A percentile compares a stretch with the other conserved stretches of the same genome.
Conservation (phyloP, 805 yeast genomes). For the Kodamaea lidongshanica region DNA sequence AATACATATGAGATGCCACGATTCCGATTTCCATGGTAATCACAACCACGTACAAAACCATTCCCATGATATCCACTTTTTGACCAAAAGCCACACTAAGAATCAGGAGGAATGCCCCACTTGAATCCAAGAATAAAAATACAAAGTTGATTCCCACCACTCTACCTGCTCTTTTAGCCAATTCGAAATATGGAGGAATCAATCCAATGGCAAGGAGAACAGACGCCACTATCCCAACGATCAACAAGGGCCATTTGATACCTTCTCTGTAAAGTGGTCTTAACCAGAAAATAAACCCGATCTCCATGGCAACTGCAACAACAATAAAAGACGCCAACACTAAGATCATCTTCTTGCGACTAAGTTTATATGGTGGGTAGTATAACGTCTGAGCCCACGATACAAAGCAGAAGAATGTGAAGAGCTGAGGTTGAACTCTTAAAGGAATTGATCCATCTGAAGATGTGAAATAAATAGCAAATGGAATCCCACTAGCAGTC, state of each 20-base stretch:
- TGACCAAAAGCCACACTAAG: constrained; percentile 49
- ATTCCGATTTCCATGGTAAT: constrained; percentile 75
- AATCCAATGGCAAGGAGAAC: constrained; percentile 70
- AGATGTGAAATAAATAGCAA: constrained; percentile 74
- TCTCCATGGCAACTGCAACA: constrained; percentile 53
- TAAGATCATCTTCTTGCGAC: constrained; percentile 28
- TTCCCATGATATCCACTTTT: constrained; percentile 72
- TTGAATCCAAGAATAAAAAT: constrained; percentile 66
- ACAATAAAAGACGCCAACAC: constrained; percentile 34
- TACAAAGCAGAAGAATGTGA: constrained; percentile 60
- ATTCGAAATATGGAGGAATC: constrained; percentile 83
- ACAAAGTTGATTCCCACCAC: constrained; percentile 87
- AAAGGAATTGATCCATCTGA: constrained; percentile 69
- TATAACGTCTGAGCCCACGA: constrained; percentile 58
- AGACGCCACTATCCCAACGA: constrained; percentile 78
- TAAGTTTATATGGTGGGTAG: constrained; percentile 60
- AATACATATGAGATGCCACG: constrained; percentile 58
- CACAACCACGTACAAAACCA: constrained; percentile 67
- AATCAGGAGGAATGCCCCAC: constrained; percentile 77
- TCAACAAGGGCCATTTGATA: constrained; percentile 70
- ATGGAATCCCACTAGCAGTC: constrained; percentile 71
- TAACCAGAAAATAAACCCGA: constrained; percentile 67
- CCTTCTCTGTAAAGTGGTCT: constrained; percentile 44
- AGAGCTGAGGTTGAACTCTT: constrained; percentile 82
- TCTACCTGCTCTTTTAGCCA: constrained; percentile 70